These are phyloP conservation scores for Galerina marginata DNA, from an alignment of 768 basidiomycete genomes.

Conservation along the genomic window DNA sequence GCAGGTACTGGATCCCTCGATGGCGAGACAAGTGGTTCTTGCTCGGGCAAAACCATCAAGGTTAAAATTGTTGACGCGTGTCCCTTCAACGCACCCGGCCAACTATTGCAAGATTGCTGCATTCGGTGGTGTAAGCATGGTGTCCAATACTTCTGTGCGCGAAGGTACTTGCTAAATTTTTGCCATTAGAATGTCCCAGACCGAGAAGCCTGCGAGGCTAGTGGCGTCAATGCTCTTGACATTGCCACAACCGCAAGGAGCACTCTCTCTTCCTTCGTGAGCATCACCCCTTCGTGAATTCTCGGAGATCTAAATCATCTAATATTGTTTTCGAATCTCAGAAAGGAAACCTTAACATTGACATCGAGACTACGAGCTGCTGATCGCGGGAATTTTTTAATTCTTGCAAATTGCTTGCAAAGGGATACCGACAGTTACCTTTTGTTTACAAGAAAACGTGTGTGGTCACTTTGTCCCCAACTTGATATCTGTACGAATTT, in stretches of 20 bases:
- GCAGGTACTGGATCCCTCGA: not conserved
- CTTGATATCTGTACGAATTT: no score
- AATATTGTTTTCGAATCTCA: no score
- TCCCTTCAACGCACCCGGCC: constrained; percentile 39
- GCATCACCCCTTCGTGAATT: constrained; percentile 4
- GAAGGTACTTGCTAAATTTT: not conserved
- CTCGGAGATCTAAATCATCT: no score
- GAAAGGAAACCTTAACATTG: no score
- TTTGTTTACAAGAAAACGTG: no score
- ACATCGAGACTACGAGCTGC: no score
- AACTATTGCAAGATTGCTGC: constrained; percentile 39
- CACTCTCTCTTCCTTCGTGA: constrained; percentile 36
- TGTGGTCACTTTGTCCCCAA: no score
- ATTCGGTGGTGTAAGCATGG: constrained; percentile 24
- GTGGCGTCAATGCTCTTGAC: constrained; percentile 36
- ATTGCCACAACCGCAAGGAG: constrained; percentile 38
- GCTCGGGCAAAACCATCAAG: constrained; percentile 32
- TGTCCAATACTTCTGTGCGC: no score
- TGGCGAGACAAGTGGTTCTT: no score
- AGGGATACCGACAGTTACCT: no score
- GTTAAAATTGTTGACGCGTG: constrained; percentile 42
- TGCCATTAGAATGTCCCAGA: constrained; percentile 28
- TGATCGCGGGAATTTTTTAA: no score
- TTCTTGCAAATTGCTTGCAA: no score
- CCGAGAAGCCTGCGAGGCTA: constrained; percentile 35